Base-by-base conservation (phyloP, 2,329 filamentous ascomycete species). In the Sporothrix phasma region DNA sequence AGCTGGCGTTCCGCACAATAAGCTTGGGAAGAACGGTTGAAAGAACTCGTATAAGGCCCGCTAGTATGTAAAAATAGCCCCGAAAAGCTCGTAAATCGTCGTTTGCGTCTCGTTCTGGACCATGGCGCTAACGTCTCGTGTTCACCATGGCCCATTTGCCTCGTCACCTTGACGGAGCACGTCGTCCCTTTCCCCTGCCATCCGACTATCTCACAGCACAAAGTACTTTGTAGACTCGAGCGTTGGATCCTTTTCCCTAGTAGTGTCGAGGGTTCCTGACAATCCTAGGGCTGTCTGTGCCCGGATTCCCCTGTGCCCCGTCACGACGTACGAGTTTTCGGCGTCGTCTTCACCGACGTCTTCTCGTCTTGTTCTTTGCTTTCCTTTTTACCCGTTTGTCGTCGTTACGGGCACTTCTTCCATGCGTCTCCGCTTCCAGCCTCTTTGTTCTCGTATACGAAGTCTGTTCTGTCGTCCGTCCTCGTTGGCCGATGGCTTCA, bases 361-460 rank as follows among this genome's bases (percentile, higher is more conserved):
- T 37, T 31, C 31, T 19, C 24, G 31, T 29, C 51, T 54, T 17
- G 31, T 54, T 54, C 29, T 34, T 5, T 34, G 15, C 29, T 8
- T 37, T 8, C 39, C 13, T 43, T 10, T 46, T 15, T 37, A 17
- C 29, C 8, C 49, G 37, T 54, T 54, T 54, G 31, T 54, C 29
- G 5, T 22, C 13, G 13, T 54, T 4, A 15, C 13, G 17, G 2
- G 26, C 24, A n/a, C 24, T 31, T 34, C 24, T 7, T 24, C 10
- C 31, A 37, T 37, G n/a, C n/a, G 51, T 26, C 49, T 46, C 61
- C 47, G 47, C 61, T 54, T 45, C 34, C 61, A 62, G 61, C 61
- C 61, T 54, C 56, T 37, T 54, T 15, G 43, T 31, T 62, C 53
- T 62, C 47, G 15, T 61, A 62, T 49, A 59, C 53, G 62, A 59